A percentile compares a stretch with the other conserved stretches of the same genome.
These are phyloP conservation scores for Fistulifera solaris DNA, from an alignment of 108 stramenopile species.

Conservation along the genomic window DNA sequence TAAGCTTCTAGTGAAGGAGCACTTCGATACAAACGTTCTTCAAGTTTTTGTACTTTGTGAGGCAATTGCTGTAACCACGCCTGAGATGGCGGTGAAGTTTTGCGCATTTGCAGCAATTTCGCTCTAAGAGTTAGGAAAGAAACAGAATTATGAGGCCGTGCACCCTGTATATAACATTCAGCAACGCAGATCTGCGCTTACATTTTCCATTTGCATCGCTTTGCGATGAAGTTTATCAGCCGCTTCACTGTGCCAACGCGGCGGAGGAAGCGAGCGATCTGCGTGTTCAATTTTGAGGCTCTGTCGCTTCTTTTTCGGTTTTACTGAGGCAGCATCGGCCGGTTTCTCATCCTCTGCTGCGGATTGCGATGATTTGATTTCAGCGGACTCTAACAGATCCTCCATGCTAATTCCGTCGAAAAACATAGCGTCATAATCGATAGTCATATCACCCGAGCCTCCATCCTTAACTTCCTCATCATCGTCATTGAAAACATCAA, in stretches of 20 bases:
- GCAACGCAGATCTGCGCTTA: not conserved
- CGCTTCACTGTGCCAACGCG: constrained; percentile 18
- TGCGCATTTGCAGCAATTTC: constrained; percentile 16
- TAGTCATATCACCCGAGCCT: not conserved
- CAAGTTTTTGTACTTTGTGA: constrained; percentile 22
- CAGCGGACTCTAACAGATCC: not conserved
- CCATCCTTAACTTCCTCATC: not conserved
- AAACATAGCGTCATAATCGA: constrained; percentile 2
- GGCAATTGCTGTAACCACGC: constrained; percentile 20
- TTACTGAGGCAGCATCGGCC: too few relatives aligned
- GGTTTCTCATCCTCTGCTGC: not conserved
- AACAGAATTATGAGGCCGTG: not conserved
- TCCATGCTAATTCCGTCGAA: not conserved
- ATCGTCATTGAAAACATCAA: constrained; percentile 5
- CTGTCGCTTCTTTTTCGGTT: not conserved
- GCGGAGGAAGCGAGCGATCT: constrained; percentile 1
- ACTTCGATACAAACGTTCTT: constrained; percentile 23
- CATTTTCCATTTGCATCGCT: constrained; percentile 23
- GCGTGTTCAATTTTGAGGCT: constrained; percentile 1
- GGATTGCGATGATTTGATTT: too few relatives aligned
- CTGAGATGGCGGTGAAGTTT: constrained; percentile 10
- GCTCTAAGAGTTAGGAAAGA: constrained; percentile 10
- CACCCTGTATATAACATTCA: not conserved
- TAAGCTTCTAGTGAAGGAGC: constrained; percentile 25
- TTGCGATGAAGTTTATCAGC: constrained; percentile 14